A percentile compares a stretch with the other conserved stretches of the same genome.
phyloP scores from a whole-genome alignment of 768 basidiomycete species.

The Neoboletus subvelutipes region DNA sequence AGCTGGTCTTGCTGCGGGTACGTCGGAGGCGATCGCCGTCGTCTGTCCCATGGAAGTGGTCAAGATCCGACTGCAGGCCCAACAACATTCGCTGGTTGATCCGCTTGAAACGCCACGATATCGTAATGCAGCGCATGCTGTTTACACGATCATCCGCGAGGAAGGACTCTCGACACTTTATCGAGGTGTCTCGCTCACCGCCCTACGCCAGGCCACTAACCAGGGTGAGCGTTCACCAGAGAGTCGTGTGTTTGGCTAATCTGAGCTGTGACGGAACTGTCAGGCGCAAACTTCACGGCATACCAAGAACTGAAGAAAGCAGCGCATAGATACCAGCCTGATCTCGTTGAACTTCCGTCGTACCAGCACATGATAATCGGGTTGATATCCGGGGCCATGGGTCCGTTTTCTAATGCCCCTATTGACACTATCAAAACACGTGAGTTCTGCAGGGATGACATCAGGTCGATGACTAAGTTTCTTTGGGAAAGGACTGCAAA shows the following conservation, averaged over 20 bases:
- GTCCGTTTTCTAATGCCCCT: constrained; percentile 97
- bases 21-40: constrained; percentile 91
- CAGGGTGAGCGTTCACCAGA: constrained; percentile 57
- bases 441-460: constrained; percentile 34
- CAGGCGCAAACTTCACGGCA: constrained; percentile 95
- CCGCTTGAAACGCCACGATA: constrained; percentile 92
- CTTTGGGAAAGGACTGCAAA: constrained; percentile 70
- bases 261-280: not conserved
- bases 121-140: constrained; percentile 94
- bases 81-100: constrained; percentile 95
- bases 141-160: constrained; percentile 90
- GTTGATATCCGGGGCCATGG: constrained; percentile 95
- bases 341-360: constrained; percentile 76
- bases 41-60: constrained; percentile 99
- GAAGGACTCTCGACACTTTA: constrained; percentile 86
- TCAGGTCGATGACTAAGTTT: not conserved
- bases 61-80: constrained; percentile 97
- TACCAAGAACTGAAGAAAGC: constrained; percentile 96
- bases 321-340: constrained; percentile 76
- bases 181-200: constrained; percentile 91
- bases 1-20: constrained; percentile 95
- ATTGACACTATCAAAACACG: constrained; percentile 95
- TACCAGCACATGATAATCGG: constrained; percentile 97
- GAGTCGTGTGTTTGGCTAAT: not conserved
- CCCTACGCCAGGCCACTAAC: constrained; percentile 94